Base-by-base conservation (phyloP, 106 monocot species). In the Narthecium ossifragum region DNA sequence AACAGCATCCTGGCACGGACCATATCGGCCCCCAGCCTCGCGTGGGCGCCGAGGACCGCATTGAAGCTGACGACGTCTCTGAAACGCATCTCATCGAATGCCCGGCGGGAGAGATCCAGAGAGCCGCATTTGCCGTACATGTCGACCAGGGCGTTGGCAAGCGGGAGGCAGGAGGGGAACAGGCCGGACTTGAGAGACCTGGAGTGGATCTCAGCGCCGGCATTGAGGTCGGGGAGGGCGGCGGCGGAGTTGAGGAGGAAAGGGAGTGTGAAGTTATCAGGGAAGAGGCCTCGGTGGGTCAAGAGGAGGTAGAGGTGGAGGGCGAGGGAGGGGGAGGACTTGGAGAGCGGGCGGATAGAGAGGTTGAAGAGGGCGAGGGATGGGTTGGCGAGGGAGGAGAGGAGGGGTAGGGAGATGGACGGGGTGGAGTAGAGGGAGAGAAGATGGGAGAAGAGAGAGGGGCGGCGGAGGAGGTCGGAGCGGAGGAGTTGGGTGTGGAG, bases 101-200 rank as follows among this genome's bases (percentile, higher is more conserved):
- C 57, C 13, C 32, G n/a, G 26, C 66, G 67, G 10, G 77, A 54
- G 13, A 46, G 33, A 6, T 27, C 23, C 29, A 74, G 64, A 15
- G 21, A 37, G 20, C 54, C 18, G 57, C 82, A 82, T 40, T 82
- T 82, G 13, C 62, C 73, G 43, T 82, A 82, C 70, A 82, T 69
- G 49, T 73, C 77, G 29, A 82, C 12, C 14, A 82, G 77, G 29
- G 82, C 82, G 39, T 82, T 82, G 51, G 69, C 60, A 17, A 74
- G 66, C 17, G 55, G 78, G 43, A 78, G 51, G 31, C 33, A 46
- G 30, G 34, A 0, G 34, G 15, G 52, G 51, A n/a, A n/a, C n/a
- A 59, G 61, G 31, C 78, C 78, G n/a, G 63, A 8, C 26, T 51
- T 47, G 36, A 63, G 28, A 27, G 54, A 30, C 30, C 72, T 56